Evolutionary conservation across 2,329 filamentous ascomycete genomes (phyloP).

Genomic region (Penicillium corylophilum): DNA sequence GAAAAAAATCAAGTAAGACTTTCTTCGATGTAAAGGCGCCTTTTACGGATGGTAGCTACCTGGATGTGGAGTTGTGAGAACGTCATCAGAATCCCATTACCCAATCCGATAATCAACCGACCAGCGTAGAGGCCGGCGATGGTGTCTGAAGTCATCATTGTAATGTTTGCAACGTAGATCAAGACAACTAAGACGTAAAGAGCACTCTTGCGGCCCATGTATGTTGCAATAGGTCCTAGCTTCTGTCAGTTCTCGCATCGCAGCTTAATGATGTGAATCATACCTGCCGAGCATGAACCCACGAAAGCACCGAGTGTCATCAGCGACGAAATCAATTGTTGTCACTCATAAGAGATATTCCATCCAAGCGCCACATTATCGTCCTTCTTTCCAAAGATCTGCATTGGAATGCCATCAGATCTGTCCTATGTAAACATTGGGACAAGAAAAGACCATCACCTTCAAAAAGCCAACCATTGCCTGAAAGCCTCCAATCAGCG

Average conservation of each 20-base stretch:
- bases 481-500: slow-evolving; percentile 33
- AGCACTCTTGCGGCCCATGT: slow-evolving; percentile 46
- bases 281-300: slow-evolving; percentile 40
- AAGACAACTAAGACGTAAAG: slow-evolving; percentile 51
- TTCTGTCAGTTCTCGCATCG: background rate
- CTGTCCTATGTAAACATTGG: background rate
- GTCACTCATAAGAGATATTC: slow-evolving; percentile 40
- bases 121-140: slow-evolving; percentile 58
- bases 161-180: slow-evolving; percentile 53
- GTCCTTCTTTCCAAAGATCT: slow-evolving; percentile 27
- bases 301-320: slow-evolving; percentile 50
- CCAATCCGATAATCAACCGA: slow-evolving; percentile 55
- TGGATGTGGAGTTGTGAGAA: slow-evolving; percentile 54
- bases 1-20: too few relatives aligned
- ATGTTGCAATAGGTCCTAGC: slow-evolving; percentile 37
- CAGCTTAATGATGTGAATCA: background rate
- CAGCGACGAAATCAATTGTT: slow-evolving; percentile 47
- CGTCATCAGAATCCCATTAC: slow-evolving; percentile 60
- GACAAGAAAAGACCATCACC: slow-evolving; percentile 6
- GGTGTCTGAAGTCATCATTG: slow-evolving; percentile 58
- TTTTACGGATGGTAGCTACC: slow-evolving; percentile 24
- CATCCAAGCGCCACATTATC: slow-evolving; percentile 29
- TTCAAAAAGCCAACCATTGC: slow-evolving; percentile 32
- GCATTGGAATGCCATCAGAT: background rate
- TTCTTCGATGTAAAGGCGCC: too few relatives aligned